Percentiles rank a stretch among this genome's conserved stretches.
Conservation (phyloP, 306 rosid genomes). For the Mimosa bimucronata region DNA sequence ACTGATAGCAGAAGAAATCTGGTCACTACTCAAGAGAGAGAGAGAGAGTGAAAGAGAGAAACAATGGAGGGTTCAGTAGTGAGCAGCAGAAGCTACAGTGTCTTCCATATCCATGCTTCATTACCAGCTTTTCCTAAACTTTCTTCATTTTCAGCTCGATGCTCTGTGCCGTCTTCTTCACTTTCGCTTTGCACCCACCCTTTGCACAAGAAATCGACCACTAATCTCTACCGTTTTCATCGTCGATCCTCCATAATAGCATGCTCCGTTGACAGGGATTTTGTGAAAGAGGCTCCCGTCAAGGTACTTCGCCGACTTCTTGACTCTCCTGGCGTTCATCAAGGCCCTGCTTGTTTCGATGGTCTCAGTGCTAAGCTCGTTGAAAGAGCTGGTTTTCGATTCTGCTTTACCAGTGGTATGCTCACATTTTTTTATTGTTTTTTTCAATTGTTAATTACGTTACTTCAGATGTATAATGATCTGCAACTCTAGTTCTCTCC, state of each 20-base stretch:
- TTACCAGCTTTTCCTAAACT: background rate
- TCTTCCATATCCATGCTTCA: background rate
- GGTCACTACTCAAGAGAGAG: background rate
- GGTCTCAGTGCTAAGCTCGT: constrained; percentile 86
- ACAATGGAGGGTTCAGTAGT: constrained; percentile 15
- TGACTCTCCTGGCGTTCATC: constrained; percentile 69
- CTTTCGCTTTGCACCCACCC: background rate
- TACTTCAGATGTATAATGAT: background rate
- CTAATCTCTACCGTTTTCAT: background rate
- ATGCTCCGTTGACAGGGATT: constrained; percentile 38
- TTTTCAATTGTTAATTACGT: background rate
- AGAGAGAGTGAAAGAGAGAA: background rate
- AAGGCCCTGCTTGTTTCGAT: constrained; percentile 86
- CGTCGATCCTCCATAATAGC: constrained; percentile 30
- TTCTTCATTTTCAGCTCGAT: constrained; percentile 2
- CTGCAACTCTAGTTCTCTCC: background rate
- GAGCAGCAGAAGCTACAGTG: background rate
- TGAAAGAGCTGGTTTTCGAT: constrained; percentile 68
- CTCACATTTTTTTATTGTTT: background rate
- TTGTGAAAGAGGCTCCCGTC: constrained; percentile 38
- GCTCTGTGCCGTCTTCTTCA: background rate
- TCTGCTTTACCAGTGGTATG: constrained; percentile 82
- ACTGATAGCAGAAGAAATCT: background rate
- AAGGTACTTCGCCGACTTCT: constrained; percentile 67
- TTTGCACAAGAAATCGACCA: background rate